phyloP scores from a whole-genome alignment of 805 yeast genomes.

The Yarrowia sp. region DNA sequence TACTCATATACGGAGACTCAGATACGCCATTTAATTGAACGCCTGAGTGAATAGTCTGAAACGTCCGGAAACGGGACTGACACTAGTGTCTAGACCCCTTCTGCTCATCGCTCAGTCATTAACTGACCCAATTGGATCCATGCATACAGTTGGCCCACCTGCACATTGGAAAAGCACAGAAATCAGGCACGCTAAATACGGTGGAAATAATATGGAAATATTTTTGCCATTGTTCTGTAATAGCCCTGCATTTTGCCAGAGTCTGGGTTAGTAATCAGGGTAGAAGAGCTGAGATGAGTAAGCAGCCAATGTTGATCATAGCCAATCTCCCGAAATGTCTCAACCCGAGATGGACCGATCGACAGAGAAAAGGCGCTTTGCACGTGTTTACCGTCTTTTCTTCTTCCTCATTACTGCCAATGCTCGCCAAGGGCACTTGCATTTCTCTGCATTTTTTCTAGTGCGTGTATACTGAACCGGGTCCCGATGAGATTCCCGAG shows the following conservation, averaged over 20 bases:
- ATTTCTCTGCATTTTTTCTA: too few relatives aligned
- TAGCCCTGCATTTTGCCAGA: neutral
- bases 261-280: neutral
- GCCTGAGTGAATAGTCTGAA: too few relatives aligned
- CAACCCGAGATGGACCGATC: neutral
- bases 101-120: too few relatives aligned
- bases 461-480: too few relatives aligned
- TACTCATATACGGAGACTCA: neutral
- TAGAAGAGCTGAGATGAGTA: too few relatives aligned
- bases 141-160: conserved; percentile 1
- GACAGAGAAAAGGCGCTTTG: neutral
- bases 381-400: neutral
- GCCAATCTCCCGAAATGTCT: conserved; percentile 7
- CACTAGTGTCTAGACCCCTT: too few relatives aligned
- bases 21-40: too few relatives aligned
- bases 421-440: too few relatives aligned
- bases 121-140: neutral
- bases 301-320: neutral
- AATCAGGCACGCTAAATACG: neutral
- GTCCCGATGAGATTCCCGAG: too few relatives aligned
- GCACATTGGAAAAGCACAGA: neutral
- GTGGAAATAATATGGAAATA: conserved; percentile 9
- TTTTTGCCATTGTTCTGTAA: conserved; percentile 3
- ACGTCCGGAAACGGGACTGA: too few relatives aligned
- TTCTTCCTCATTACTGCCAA: too few relatives aligned